A percentile compares a stretch with the other conserved stretches of the same genome.
Conservation (phyloP, 2,329 filamentous ascomycete species). For the Phialemonium atrogriseum region DNA sequence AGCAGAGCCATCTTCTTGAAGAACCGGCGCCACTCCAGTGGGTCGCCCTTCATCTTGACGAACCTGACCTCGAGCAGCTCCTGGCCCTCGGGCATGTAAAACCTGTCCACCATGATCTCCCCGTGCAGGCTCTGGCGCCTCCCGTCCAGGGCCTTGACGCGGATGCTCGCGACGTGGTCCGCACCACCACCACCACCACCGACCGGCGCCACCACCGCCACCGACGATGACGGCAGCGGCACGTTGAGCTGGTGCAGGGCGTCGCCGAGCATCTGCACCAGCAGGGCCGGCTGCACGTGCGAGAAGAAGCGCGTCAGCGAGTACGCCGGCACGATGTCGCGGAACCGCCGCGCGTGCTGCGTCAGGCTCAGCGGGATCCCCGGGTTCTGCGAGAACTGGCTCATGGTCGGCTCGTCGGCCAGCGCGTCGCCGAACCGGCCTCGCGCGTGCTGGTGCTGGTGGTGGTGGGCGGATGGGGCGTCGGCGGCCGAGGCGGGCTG, state of each 20-base stretch:
- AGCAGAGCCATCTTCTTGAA: conserved; percentile 92
- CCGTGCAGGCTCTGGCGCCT: conserved; percentile 66
- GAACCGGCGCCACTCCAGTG: conserved; percentile 89
- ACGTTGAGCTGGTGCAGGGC: conserved; percentile 82
- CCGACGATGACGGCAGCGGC: conserved; percentile 48
- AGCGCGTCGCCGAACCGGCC: conserved; percentile 53
- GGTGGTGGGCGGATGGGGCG: conserved; percentile 25
- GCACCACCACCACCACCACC: too few species aligned
- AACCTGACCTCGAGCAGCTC: conserved; percentile 79
- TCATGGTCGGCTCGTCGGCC: conserved; percentile 77
- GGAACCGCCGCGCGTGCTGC: conserved; percentile 80
- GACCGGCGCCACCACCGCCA: conserved; percentile 20
- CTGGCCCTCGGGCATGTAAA: conserved; percentile 43
- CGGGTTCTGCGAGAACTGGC: conserved; percentile 74
- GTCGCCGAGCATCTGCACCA: conserved; percentile 72
- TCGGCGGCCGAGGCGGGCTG: conserved; percentile 34
- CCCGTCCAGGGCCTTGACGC: conserved; percentile 66
- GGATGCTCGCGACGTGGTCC: conserved; percentile 55
- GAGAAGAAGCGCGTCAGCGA: conserved; percentile 91
- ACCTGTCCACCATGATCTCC: conserved; percentile 64
- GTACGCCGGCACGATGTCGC: conserved; percentile 82
- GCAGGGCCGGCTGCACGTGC: conserved; percentile 61
- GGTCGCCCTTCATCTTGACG: conserved; percentile 91
- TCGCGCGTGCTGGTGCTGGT: conserved; percentile 16
- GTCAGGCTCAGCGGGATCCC: conserved; percentile 77